Evolutionary conservation across 768 basidiomycete genomes (phyloP), one percentile per base, ranked within the genome.

Genomic region (Boletus fagicola): DNA sequence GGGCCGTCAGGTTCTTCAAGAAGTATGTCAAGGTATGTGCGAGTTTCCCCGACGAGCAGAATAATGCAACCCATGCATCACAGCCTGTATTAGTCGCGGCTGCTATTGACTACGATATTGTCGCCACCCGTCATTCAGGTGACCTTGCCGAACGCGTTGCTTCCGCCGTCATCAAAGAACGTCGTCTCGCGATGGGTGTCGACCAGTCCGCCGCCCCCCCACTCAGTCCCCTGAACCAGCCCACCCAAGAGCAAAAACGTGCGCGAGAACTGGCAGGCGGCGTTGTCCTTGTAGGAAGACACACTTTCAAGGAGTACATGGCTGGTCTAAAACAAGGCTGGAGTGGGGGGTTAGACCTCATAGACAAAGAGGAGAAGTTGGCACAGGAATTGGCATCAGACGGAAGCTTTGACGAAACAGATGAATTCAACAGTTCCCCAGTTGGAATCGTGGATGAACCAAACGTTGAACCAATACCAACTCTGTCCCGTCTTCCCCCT

Each of bases 1-100:
- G 90, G 57, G 81, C 86, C 55, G 76, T 92, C 71, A 86, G 80
- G 75, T 92, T 93, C 78, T 98, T 98, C 78, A 88, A 91, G 72
- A 93, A 91, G 79, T 98, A 97, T 75, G 85, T 98, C 77, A 96
- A 97, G 89, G 97, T 97, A 61, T 62, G 84, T 65, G 45, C 54
- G 63, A 52, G 62, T 66, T 60, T 60, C 16, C 36, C 49, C 22
- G 46, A 49, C 45, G 31, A 36, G 43, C n/a, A 43, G 28, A 49
- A 26, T 42, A 36, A 50, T 12, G 22, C 15, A 66, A 42, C 50
- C 8, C 47, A 49, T 51, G 36, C 50, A 43, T 45, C 56, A 15
- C 67, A 99, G 97, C 97, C 97, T 10, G 83, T 96, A 54, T 79
- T 99, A 6, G 90, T 95, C 36, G 94, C 96, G 6, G 94, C 94